Percentiles rank a stretch among this genome's conserved stretches.
phyloP scores from a whole-genome alignment of 129 eudicot genomes.

The Scalesia atractyloides region DNA sequence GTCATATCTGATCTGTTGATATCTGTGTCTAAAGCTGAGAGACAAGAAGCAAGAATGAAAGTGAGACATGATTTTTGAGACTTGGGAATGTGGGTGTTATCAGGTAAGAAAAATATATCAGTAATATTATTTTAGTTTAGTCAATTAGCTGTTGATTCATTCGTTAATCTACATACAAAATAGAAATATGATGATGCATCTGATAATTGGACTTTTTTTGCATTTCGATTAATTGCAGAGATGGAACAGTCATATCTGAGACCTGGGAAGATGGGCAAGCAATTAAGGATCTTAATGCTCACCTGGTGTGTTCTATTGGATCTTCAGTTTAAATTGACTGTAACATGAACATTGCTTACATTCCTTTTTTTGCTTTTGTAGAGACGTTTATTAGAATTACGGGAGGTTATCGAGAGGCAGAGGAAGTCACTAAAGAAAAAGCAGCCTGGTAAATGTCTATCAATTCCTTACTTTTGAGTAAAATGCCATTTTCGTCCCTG shows the following conservation, averaged over 20 bases:
- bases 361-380: constrained; percentile 18
- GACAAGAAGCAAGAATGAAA: constrained; percentile 97
- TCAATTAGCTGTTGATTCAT: neutral
- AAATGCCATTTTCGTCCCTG: too few relatives aligned
- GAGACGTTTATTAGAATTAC: constrained; percentile 77
- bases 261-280: constrained; percentile 99
- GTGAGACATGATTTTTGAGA: constrained; percentile 89
- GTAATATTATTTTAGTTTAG: constrained; percentile 16
- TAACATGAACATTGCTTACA: constrained; percentile 17
- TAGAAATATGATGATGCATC: constrained; percentile 6
- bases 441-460: constrained; percentile 59
- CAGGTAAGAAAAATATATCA: constrained; percentile 53
- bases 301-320: constrained; percentile 59
- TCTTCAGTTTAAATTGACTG: constrained; percentile 10
- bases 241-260: constrained; percentile 98
- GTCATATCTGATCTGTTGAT: constrained; percentile 85
- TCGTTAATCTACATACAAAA: neutral
- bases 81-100: constrained; percentile 95
- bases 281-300: constrained; percentile 79
- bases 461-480: neutral
- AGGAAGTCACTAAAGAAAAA: constrained; percentile 83
- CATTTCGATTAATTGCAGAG: constrained; percentile 50
- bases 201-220: neutral
- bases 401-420: constrained; percentile 94
- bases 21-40: constrained; percentile 96